A percentile compares a stretch with the other conserved stretches of the same genome.
Evolutionary conservation across 1,139 yeast species (phyloP).

Genomic region (Magnusiomyces clavatus): DNA sequence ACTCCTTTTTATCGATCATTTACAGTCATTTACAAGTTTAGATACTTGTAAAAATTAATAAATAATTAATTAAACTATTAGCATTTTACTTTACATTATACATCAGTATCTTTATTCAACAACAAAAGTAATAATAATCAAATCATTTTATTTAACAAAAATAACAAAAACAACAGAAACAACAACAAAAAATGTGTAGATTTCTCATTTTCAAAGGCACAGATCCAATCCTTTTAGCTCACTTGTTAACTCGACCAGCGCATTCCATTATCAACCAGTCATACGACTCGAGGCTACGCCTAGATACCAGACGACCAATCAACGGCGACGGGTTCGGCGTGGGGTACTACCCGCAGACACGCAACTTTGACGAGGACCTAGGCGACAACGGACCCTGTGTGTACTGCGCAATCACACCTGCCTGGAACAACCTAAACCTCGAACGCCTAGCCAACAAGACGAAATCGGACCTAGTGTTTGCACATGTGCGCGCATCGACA

Average conservation of each 20-base stretch:
- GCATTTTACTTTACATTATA: neutral
- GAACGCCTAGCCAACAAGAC: constrained; percentile 84
- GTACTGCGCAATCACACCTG: constrained; percentile 88
- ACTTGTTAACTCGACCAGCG: constrained; percentile 86
- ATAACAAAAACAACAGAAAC: neutral
- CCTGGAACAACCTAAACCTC: constrained; percentile 92
- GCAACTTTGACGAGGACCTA: constrained; percentile 39
- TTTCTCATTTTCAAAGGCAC: constrained; percentile 52
- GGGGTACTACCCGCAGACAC: constrained; percentile 62
- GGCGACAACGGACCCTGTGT: constrained; percentile 62
- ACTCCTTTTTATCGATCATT: no score
- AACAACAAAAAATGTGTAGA: constrained; percentile 40
- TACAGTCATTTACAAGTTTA: no score
- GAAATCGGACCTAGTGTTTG: constrained; percentile 75
- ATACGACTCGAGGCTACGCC: constrained; percentile 77
- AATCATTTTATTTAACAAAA: neutral
- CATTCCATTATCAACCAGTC: constrained; percentile 96
- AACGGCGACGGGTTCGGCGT: constrained; percentile 99
- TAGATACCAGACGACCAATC: constrained; percentile 84
- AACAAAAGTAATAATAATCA: neutral
- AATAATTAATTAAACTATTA: no score
- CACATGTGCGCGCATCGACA: constrained; percentile 93
- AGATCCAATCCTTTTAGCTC: constrained; percentile 79
- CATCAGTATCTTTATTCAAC: neutral
- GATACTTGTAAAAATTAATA: no score